These are phyloP conservation scores for Agaricus subrufescens DNA, from an alignment of 768 basidiomycete genomes.

Conservation along the genomic window DNA sequence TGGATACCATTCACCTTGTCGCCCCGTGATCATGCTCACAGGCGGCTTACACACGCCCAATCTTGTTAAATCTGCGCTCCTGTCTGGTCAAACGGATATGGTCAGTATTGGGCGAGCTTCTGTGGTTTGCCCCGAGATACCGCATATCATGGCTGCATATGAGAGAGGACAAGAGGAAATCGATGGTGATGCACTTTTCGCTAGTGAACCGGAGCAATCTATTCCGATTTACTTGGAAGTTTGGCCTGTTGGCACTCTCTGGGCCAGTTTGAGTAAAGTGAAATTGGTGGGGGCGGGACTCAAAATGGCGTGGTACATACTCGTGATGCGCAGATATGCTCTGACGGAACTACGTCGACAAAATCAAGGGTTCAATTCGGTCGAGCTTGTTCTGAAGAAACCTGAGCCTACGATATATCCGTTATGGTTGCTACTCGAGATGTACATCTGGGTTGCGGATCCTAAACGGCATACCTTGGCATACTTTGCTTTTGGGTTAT, in stretches of 20 bases:
- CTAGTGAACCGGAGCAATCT: slow-evolving; percentile 29
- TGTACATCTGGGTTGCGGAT: slow-evolving; percentile 42
- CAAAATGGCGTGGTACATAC: slow-evolving; percentile 61
- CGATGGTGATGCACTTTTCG: slow-evolving; percentile 30
- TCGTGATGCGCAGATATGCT: slow-evolving; percentile 53
- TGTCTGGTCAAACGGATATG: slow-evolving; percentile 58
- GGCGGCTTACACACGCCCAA: slow-evolving; percentile 68
- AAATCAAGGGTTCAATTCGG: slow-evolving; percentile 4
- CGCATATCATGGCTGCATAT: slow-evolving; percentile 29
- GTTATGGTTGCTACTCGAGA: slow-evolving; percentile 31
- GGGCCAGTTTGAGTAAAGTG: slow-evolving; percentile 37
- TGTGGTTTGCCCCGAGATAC: slow-evolving; percentile 58
- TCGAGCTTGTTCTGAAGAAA: not conserved
- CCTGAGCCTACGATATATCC: slow-evolving; percentile 27
- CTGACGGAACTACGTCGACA: slow-evolving; percentile 4
- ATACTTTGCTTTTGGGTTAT: not conserved
- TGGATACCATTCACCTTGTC: slow-evolving; percentile 15
- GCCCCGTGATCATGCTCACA: slow-evolving; percentile 72
- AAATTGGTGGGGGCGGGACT: slow-evolving; percentile 63
- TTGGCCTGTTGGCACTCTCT: slow-evolving; percentile 22
- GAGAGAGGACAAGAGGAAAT: slow-evolving; percentile 11
- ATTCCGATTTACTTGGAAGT: slow-evolving; percentile 13
- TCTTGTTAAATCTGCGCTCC: slow-evolving; percentile 49
- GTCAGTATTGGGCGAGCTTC: slow-evolving; percentile 74
- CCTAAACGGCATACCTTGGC: not conserved